Evolutionary conservation across 306 rosid species (phyloP).

Genomic region (Rosa chinensis): DNA sequence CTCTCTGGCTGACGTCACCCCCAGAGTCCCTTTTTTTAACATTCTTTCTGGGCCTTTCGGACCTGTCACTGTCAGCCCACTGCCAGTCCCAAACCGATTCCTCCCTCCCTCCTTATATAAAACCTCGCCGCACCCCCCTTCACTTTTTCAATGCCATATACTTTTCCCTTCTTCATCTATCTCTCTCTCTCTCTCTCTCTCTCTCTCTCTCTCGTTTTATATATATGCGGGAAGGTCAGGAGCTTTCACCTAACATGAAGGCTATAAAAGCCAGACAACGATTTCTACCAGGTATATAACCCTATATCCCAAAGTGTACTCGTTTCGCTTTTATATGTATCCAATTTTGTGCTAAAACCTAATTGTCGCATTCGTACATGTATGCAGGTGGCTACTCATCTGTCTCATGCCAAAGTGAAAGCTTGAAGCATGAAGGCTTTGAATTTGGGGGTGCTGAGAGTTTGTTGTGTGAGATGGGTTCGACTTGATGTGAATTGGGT

Average conservation of each 20-base stretch:
- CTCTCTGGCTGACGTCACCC: slow-evolving; percentile 29
- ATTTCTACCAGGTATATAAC: slow-evolving; percentile 46
- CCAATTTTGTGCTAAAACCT: neutral
- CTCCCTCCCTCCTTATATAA: slow-evolving; percentile 24
- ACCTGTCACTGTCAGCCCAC: slow-evolving; percentile 67
- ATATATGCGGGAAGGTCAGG: slow-evolving; percentile 10
- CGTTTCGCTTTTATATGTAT: neutral
- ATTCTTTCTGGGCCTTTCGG: slow-evolving; percentile 61
- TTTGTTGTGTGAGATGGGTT: neutral
- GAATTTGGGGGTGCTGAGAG: neutral
- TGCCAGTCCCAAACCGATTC: slow-evolving; percentile 23
- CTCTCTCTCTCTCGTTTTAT: slow-evolving; percentile 26
- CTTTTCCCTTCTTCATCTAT: neutral
- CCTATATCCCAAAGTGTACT: neutral
- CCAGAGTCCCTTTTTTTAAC: slow-evolving; percentile 23
- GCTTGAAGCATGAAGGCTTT: slow-evolving; percentile 13
- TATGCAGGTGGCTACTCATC: neutral
- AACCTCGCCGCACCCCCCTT: slow-evolving; percentile 23
- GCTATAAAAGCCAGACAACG: slow-evolving; percentile 50
- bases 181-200: slow-evolving; percentile 13
- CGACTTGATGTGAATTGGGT: slow-evolving; percentile 42
- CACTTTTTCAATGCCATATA: slow-evolving; percentile 19
- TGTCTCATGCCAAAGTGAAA: neutral
- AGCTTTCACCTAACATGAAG: slow-evolving; percentile 18
- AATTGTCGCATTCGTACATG: neutral